Evolutionary conservation across 164 flowering plant genomes (phyloP).

Genomic region (Malania oleifera): DNA sequence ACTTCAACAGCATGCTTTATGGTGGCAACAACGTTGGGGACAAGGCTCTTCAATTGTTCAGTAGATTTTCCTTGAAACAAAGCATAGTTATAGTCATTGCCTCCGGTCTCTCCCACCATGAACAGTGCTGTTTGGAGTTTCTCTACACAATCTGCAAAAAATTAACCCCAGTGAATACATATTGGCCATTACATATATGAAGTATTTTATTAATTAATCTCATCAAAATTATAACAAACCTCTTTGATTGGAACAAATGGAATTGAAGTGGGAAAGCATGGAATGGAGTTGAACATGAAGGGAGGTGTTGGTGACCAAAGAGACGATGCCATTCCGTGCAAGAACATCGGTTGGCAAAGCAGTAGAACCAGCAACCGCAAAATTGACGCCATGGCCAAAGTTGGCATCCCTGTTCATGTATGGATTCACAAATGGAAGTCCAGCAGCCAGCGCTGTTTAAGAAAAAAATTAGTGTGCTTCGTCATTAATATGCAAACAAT

Average conservation of each 20-base stretch:
- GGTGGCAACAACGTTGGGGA: conserved; percentile 18
- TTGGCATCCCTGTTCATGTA: conserved; percentile 1
- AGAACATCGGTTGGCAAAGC: conserved; percentile 13
- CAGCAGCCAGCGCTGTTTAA: conserved; percentile 8
- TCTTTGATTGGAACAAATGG: background rate
- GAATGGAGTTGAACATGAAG: conserved; percentile 18
- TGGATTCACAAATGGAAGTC: conserved; percentile 15
- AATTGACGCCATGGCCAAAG: conserved; percentile 24
- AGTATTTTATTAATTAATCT: no score
- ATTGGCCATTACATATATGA: background rate
- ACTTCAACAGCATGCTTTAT: conserved; percentile 23
- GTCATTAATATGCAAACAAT: no score
- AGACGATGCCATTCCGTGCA: background rate
- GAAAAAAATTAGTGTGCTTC: background rate
- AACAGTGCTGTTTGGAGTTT: conserved; percentile 21
- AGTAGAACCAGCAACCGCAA: conserved; percentile 31
- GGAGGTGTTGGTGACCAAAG: conserved; percentile 11
- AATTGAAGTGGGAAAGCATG: conserved; percentile 16
- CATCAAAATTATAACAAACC: background rate
- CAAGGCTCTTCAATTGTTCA: conserved; percentile 15
- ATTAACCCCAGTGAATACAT: background rate
- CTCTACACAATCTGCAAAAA: conserved; percentile 17
- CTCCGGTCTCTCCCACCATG: conserved; percentile 38
- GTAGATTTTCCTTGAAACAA: conserved; percentile 13
- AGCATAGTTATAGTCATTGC: conserved; percentile 30